A percentile compares a stretch with the other conserved stretches of the same genome.
Evolutionary conservation across 306 rosid species (phyloP).

Genomic region (Vigna mungo): DNA sequence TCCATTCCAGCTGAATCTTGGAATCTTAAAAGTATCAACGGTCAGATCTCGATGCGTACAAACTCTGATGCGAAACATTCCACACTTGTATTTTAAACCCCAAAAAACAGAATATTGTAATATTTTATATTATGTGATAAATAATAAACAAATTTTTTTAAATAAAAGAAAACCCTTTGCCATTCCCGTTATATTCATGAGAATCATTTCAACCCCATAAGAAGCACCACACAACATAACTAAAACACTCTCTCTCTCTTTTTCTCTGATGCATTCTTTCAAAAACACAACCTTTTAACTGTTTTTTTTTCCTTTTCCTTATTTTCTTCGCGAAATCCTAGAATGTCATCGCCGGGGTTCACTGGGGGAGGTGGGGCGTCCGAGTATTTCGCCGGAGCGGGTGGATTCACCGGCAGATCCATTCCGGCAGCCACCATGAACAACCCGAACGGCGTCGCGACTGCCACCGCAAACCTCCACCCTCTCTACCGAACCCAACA

Average conservation of each 20-base stretch:
- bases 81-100: conserved; percentile 29
- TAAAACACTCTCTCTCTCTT: neutral
- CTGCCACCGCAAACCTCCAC: conserved; percentile 44
- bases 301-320: neutral
- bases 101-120: neutral
- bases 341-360: conserved; percentile 81
- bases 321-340: conserved; percentile 14
- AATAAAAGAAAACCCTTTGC: conserved; percentile 1
- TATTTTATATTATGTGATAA: neutral
- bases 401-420: conserved; percentile 55
- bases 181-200: conserved; percentile 50
- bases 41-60: conserved; percentile 34
- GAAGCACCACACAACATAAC: conserved; percentile 34
- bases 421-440: conserved; percentile 48
- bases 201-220: conserved; percentile 52
- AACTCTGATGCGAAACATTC: conserved; percentile 40
- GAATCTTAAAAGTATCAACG: conserved; percentile 40
- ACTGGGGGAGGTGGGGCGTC: conserved; percentile 67
- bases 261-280: conserved; percentile 56
- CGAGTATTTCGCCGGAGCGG: conserved; percentile 52
- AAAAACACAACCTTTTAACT: conserved; percentile 49
- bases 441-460: conserved; percentile 32
- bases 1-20: neutral
- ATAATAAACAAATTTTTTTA: neutral
- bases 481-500: conserved; percentile 65